Percentiles rank a stretch among this genome's conserved stretches.
Conservation (phyloP, 352 stramenopile genomes). For the Albugo laibachii region DNA sequence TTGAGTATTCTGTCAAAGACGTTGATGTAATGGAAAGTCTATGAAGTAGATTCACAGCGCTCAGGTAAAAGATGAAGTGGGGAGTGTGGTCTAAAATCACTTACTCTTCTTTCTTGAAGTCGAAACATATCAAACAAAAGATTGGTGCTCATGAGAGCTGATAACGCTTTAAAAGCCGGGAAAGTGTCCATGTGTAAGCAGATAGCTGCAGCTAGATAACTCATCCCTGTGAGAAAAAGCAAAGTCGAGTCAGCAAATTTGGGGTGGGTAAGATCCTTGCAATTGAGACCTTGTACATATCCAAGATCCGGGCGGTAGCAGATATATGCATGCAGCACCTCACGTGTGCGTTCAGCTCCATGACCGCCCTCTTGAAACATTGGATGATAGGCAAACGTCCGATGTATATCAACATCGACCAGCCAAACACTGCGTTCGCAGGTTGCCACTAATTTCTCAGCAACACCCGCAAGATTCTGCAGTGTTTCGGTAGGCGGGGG, state of each 20-base stretch:
- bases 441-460: constrained; percentile 60
- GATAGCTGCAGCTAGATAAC: constrained; percentile 60
- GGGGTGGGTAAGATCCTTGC: background rate
- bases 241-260: background rate
- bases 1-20: constrained; percentile 65
- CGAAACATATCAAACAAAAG: constrained; percentile 80
- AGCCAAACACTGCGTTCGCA: constrained; percentile 68
- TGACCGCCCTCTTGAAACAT: constrained; percentile 56
- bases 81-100: constrained; percentile 2
- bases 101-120: constrained; percentile 50
- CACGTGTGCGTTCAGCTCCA: constrained; percentile 43
- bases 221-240: constrained; percentile 26
- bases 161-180: constrained; percentile 66
- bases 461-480: constrained; percentile 45
- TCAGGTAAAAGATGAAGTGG: background rate
- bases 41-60: background rate
- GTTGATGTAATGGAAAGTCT: constrained; percentile 76
- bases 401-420: constrained; percentile 67
- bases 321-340: constrained; percentile 71
- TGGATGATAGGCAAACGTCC: constrained; percentile 65
- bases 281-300: constrained; percentile 38
- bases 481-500: constrained; percentile 4
- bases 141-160: constrained; percentile 62
- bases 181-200: constrained; percentile 82
- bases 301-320: constrained; percentile 71